phyloP scores from a whole-genome alignment of 805 yeast species.

The Starmerella vaccinii region DNA sequence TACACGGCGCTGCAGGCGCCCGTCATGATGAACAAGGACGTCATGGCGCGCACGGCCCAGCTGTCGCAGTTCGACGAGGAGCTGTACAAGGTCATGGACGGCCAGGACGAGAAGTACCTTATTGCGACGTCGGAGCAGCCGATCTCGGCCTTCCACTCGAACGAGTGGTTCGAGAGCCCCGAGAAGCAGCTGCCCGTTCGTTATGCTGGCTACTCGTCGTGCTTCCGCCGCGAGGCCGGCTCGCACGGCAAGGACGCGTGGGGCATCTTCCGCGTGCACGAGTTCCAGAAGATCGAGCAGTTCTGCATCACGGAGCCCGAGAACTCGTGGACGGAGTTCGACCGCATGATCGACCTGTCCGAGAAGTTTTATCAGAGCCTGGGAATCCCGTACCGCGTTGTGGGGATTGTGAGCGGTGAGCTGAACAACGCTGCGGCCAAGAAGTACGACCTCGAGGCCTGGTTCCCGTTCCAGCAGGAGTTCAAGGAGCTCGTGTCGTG shows the following conservation, averaged over 20 bases:
- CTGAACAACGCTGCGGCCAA: constrained; percentile 98
- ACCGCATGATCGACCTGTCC: constrained; percentile 80
- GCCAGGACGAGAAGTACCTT: constrained; percentile 93
- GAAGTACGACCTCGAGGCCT: constrained; percentile 96
- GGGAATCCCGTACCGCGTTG: constrained; percentile 92
- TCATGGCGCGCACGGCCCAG: constrained; percentile 98
- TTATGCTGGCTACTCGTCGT: constrained; percentile 95
- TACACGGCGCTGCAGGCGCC: constrained; percentile 95
- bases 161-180: constrained; percentile 98
- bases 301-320: constrained; percentile 94
- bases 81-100: constrained; percentile 91
- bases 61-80: constrained; percentile 97
- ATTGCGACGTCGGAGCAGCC: constrained; percentile 99
- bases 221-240: constrained; percentile 99
- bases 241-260: constrained; percentile 99
- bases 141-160: constrained; percentile 91
- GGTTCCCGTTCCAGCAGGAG: constrained; percentile 99
- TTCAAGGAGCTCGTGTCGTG: constrained; percentile 96
- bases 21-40: constrained; percentile 98
- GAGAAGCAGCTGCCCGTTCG: constrained; percentile 91
- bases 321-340: constrained; percentile 95
- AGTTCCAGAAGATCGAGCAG: constrained; percentile 97
- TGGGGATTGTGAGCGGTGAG: constrained; percentile 97
- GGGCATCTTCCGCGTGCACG: constrained; percentile 99
- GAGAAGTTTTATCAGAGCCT: constrained; percentile 90